Base-by-base conservation (phyloP, 2,329 filamentous ascomycete genomes). In the Fusarium devonianum region DNA sequence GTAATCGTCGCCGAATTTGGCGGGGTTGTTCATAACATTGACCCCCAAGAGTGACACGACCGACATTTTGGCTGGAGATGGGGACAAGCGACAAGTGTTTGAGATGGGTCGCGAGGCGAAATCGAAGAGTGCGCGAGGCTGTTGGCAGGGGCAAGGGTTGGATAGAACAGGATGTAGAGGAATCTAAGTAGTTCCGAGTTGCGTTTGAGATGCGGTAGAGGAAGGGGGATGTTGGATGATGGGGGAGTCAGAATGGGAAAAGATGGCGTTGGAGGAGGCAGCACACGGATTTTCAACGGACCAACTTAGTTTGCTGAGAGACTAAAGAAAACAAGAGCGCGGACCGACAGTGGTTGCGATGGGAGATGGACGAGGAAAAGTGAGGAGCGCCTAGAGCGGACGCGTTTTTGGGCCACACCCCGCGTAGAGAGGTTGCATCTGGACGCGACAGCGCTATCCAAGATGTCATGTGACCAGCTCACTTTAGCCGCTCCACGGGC, bases 21-120 rank as follows among this genome's bases (percentile, higher is more conserved):
- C 92, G 68, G 94, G 94, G 78, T 99, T 99, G 84, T 99, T 97
- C 72, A 92, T 82, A 65, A 99, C 90, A 75, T 94, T 90, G 68
- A 99, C 94, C 69, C 93, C 93, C 63, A 99, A 85, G 52, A 99
- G 86, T 64, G 92, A 96, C 59, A 99, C 92, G 70, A 97, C 90
- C 70, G 94, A 97, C 94, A 97, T 97, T 62, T 43, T 68, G 67
- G 38, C 49, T 48, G 51, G 36, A 43, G 47, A 43, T 53, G 48
- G 21, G 36, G n/a, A 29, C 21, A 12, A 35, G 39, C 26, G 37
- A 19, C 19, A 21, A 8, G 40, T n/a, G 13, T 28, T 39, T 28
- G 22, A 23, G 21, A 25, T 25, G 33, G 16, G 14, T 37, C 10
- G 48, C 21, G 28, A 34, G 12, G 35, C 8, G 17, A 21, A 17